Evolutionary conservation across 495 filamentous ascomycete genomes (phyloP), one percentile per base, ranked within the genome.

Genomic region (Staphylotrichum tortipilum): DNA sequence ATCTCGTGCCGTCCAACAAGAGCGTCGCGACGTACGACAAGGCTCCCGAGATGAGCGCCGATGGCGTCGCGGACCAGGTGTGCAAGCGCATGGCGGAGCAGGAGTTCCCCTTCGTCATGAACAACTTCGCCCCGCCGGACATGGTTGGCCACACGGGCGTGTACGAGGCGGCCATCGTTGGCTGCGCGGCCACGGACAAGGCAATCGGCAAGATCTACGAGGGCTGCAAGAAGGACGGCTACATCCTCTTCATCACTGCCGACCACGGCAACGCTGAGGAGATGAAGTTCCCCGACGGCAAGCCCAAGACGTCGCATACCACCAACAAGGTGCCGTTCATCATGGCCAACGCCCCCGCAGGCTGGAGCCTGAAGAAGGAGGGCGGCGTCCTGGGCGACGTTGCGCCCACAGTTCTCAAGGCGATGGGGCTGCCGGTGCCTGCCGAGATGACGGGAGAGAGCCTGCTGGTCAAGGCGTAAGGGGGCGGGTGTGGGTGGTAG

Each of bases 101-200:
- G 58, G 79, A 84, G 55, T 92, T 90, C 70, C 88, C 89, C 61
- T 96, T 98, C 62, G 71, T 98, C 61, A 98, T 98, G 92, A 96
- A 97, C 82, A 98, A 98, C 79, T 97, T 98, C 66, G 92, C 92
- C 26, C 91, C 94, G 18, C 94, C 92, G 11, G 92, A 98, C 71
- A 98, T 98, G 92, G 92, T 98, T 53, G 92, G 92, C 58, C 92
- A 98, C 73, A 98, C 92, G 9, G 92, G 92, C 60, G 89, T 95
- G 53, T 97, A 95, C 67, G 78, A 94, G 62, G 92, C 92, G n/a
- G 94, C 92, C 47, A 88, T 97, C 53, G 56, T 89, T 61, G 92
- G 83, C 59, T 83, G 85, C 58, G 73, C 78, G 49, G 84, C 88
- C 52, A 97, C 92, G 31, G 92, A 98, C 62, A 82, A 83, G 71